Conservation (phyloP, 768 basidiomycete genomes). For the Agaricus subrufescens region DNA sequence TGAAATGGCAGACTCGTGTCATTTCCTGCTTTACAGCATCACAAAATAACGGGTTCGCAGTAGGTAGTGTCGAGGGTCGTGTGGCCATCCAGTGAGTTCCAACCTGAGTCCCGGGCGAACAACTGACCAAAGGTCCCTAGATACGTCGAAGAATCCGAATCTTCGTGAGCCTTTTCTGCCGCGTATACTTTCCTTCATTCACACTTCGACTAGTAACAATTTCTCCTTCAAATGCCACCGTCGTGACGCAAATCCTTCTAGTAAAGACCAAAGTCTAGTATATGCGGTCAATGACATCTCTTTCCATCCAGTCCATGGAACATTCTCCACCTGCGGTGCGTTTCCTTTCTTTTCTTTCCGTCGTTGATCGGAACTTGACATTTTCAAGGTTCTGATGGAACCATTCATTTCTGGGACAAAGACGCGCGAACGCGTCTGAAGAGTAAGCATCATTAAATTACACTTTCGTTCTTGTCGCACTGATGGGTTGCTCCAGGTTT, state of each 20-base stretch:
- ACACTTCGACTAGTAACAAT: slow-evolving; percentile 47
- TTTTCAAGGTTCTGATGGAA: slow-evolving; percentile 68
- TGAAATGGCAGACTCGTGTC: slow-evolving; percentile 92
- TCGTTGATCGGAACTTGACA: neutral
- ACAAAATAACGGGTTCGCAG: slow-evolving; percentile 65
- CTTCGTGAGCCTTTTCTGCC: slow-evolving; percentile 37
- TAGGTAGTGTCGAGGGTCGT: slow-evolving; percentile 86
- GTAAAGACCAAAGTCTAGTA: slow-evolving; percentile 65
- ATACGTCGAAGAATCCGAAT: slow-evolving; percentile 84
- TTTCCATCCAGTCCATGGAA: slow-evolving; percentile 82
- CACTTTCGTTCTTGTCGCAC: neutral
- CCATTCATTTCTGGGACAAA: slow-evolving; percentile 94
- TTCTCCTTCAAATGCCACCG: slow-evolving; percentile 89
- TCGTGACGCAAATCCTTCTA: slow-evolving; percentile 47
- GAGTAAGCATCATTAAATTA: slow-evolving; percentile 41
- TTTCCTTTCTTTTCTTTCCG: slow-evolving; percentile 18
- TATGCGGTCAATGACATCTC: slow-evolving; percentile 84
- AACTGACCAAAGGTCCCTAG: slow-evolving; percentile 28
- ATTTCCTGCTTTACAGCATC: slow-evolving; percentile 78
- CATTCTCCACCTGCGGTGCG: slow-evolving; percentile 75
- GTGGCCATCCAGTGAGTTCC: slow-evolving; percentile 89
- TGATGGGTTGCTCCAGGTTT: slow-evolving; percentile 44
- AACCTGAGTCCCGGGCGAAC: neutral
- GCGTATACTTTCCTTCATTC: neutral
- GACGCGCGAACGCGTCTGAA: slow-evolving; percentile 89